phyloP scores from a whole-genome alignment of 2,329 filamentous ascomycete genomes.

The Zymoseptoria passerinii region DNA sequence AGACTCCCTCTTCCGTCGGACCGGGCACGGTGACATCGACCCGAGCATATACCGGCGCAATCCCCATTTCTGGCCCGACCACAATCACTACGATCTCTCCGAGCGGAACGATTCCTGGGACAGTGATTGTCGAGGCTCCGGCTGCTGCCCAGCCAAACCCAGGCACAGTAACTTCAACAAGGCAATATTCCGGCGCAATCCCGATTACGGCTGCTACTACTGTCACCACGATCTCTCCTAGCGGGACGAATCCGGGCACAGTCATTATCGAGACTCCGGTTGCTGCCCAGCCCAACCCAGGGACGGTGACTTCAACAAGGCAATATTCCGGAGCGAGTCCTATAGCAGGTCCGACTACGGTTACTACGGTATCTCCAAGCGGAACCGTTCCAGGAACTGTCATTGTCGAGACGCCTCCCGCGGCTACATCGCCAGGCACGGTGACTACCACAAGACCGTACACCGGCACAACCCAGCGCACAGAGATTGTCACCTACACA shows the following conservation, averaged over 20 bases:
- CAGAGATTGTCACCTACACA: background rate
- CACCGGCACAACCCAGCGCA: background rate
- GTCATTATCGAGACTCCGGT: background rate
- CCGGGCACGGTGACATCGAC: background rate
- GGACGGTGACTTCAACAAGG: background rate
- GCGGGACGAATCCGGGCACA: background rate
- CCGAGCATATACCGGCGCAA: background rate
- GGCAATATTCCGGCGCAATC: background rate
- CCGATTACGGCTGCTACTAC: background rate
- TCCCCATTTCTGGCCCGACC: background rate
- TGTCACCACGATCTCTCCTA: background rate
- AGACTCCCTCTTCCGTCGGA: background rate
- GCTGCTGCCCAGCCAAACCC: background rate
- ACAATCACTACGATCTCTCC: constrained; percentile 5
- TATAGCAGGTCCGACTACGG: background rate
- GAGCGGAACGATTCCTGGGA: constrained; percentile 1
- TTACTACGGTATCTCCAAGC: background rate
- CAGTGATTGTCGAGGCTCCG: constrained; percentile 4
- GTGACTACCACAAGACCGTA: constrained; percentile 1
- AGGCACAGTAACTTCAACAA: background rate
- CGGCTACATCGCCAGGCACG: background rate
- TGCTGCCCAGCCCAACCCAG: background rate
- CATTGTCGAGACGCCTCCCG: background rate
- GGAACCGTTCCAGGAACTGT: too few relatives aligned
- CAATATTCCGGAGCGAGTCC: background rate